Conservation (phyloP, 345 rosid genomes). For the Pugionium cornutum region DNA sequence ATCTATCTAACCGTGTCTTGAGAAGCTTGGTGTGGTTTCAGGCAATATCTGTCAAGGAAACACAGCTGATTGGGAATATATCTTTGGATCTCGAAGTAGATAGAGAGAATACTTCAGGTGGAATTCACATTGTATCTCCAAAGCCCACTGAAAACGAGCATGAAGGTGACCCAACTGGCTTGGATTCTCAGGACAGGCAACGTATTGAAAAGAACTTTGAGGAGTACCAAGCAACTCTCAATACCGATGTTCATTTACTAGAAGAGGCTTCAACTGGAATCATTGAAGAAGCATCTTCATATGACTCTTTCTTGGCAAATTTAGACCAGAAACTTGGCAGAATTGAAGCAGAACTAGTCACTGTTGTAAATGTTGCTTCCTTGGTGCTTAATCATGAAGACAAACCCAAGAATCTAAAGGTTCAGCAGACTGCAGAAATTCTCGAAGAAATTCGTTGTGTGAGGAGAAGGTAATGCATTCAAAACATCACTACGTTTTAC, state of each 20-base stretch:
- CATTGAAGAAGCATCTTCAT: slow-evolving; percentile 50
- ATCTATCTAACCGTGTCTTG: slow-evolving; percentile 14
- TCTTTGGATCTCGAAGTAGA: slow-evolving; percentile 58
- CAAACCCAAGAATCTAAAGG: slow-evolving; percentile 53
- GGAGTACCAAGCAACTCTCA: slow-evolving; percentile 36
- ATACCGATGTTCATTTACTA: slow-evolving; percentile 10
- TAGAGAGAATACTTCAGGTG: slow-evolving; percentile 44
- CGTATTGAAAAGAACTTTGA: slow-evolving; percentile 30
- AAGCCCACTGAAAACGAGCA: slow-evolving; percentile 36
- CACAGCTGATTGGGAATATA: slow-evolving; percentile 68
- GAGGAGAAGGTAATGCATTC: slow-evolving; percentile 54
- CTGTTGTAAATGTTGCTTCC: slow-evolving; percentile 59
- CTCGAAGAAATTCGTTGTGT: slow-evolving; percentile 55
- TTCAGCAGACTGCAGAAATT: slow-evolving; percentile 65
- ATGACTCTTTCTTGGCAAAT: slow-evolving; percentile 57
- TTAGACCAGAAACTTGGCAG: slow-evolving; percentile 62
- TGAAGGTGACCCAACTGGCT: slow-evolving; percentile 21
- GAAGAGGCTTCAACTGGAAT: slow-evolving; percentile 41
- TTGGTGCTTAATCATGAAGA: slow-evolving; percentile 50
- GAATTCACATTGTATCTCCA: slow-evolving; percentile 69
- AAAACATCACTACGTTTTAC: slow-evolving; percentile 14
- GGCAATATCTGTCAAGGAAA: slow-evolving; percentile 79
- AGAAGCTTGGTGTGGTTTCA: slow-evolving; percentile 47
- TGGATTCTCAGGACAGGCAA: slow-evolving; percentile 32
- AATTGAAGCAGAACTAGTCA: slow-evolving; percentile 68